Evolutionary conservation across 495 filamentous ascomycete genomes (phyloP), one percentile per base, ranked within the genome.

Genomic region (Cercophora sp.): DNA sequence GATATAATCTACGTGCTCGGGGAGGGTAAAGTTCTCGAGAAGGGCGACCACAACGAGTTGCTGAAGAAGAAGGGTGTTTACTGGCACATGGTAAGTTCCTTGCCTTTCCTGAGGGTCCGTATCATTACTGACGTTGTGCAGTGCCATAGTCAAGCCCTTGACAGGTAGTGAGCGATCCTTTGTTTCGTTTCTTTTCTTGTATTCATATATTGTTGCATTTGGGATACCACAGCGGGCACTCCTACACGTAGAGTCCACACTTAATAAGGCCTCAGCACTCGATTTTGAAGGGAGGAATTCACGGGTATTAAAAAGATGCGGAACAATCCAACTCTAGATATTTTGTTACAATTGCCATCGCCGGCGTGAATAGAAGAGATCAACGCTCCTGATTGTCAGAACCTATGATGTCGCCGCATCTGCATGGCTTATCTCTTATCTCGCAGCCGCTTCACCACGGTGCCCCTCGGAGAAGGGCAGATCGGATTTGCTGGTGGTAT

Each of bases 1-100:
- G 78, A 83, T 61, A 60, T 74, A 34, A 82, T 80, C 39, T 76
- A 73, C 45, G 75, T 84, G 43, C 63, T 80, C 0, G 71, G 72
- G 11, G 71, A 77, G 54, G 72, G 71, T 16, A 73, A 68, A 61
- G 72, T 83, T 51, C 58, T 77, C 15, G 80, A 81, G 64, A 58
- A 63, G 39, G 80, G 80, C n/a, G 76, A 63, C 13, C 80, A 83
- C 60, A 51, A 56, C 6, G 71, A 75, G 48, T 53, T 83, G 59
- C 57, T 79, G 47, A 67, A 55, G 58, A 51, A 66, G 55, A 69
- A 63, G 46, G 77, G 77, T 4, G 67, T 74, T 18, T 83, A 83
- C 35, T 71, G 63, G 61, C 58, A 69, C 31, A 70, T 71, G 67
- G 69, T 70, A 37, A 53, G 69, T 62, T 29, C 20, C 11, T 23